Evolutionary conservation across 1,284 basidiomycete species (phyloP).

Genomic region (Ganoderma leucocontextum): DNA sequence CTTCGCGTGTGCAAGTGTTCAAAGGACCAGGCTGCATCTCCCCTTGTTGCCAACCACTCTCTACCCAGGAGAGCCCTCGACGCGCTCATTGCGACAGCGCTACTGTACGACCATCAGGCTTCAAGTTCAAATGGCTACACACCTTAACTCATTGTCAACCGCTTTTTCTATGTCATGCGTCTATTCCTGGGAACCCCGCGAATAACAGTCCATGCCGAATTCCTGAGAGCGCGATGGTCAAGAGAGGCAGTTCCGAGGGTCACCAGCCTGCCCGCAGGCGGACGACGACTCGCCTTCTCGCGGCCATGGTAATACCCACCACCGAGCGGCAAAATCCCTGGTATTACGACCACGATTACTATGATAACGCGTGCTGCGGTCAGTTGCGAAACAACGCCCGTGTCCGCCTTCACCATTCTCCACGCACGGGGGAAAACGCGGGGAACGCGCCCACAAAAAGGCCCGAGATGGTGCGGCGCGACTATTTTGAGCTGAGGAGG

Average conservation of each 20-base stretch:
- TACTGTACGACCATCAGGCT: background rate
- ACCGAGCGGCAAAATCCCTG: background rate
- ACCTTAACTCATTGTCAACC: background rate
- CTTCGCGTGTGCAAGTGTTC: background rate
- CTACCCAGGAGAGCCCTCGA: background rate
- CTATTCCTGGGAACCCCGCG: background rate
- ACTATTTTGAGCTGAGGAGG: slow-evolving; percentile 67
- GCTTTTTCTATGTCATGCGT: background rate
- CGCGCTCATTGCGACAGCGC: background rate
- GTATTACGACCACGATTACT: background rate
- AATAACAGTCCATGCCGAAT: background rate
- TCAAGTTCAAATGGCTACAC: background rate
- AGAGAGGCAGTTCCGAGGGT: background rate
- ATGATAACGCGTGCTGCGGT: slow-evolving; percentile 2
- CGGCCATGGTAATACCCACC: slow-evolving; percentile 5
- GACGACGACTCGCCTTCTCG: background rate
- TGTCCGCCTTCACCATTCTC: background rate
- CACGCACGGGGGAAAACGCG: background rate
- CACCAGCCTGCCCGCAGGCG: background rate
- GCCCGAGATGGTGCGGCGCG: background rate
- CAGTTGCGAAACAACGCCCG: background rate
- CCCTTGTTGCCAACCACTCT: background rate
- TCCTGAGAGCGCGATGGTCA: background rate
- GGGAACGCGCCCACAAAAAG: background rate
- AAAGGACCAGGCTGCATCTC: background rate